phyloP scores from a whole-genome alignment of 208 protist genomes.

The Acanthamoeba lugdunensis region DNA sequence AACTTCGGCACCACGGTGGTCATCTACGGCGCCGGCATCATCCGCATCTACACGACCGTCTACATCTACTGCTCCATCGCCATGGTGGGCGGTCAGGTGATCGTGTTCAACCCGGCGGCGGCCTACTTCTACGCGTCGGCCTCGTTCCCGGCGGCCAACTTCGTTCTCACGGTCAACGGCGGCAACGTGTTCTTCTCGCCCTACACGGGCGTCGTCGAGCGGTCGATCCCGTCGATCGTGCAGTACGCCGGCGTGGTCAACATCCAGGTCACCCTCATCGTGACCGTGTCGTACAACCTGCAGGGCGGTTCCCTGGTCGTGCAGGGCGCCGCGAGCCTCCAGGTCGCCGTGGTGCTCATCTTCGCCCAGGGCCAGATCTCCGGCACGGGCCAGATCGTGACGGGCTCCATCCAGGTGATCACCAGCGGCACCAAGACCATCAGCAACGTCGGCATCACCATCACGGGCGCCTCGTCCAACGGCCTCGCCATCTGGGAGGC shows the following conservation, averaged over 20 bases:
- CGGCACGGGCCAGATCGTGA: conserved; percentile 49
- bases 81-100: conserved; percentile 55
- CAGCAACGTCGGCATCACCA: conserved; percentile 18
- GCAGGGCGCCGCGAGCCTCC: conserved; percentile 24
- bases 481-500: conserved; percentile 49
- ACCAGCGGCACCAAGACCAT: conserved; percentile 18
- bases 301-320: conserved; percentile 58
- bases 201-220: not conserved
- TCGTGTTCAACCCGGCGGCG: conserved; percentile 49
- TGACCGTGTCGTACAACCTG: conserved; percentile 50
- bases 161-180: conserved; percentile 54
- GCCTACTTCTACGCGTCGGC: conserved; percentile 55
- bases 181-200: conserved; percentile 49
- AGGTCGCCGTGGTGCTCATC: conserved; percentile 34
- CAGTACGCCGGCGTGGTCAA: conserved; percentile 49
- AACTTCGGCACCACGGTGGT: not conserved
- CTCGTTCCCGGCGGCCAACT: conserved; percentile 30
- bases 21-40: conserved; percentile 26
- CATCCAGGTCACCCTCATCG: conserved; percentile 52
- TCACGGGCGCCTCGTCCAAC: not conserved
- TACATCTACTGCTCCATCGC: conserved; percentile 23
- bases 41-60: conserved; percentile 45
- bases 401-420: not conserved
- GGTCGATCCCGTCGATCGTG: not conserved
- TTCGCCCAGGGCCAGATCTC: conserved; percentile 42